A percentile compares a stretch with the other conserved stretches of the same genome.
phyloP scores from a whole-genome alignment of 805 yeast genomes.

The Candida lessepsii region DNA sequence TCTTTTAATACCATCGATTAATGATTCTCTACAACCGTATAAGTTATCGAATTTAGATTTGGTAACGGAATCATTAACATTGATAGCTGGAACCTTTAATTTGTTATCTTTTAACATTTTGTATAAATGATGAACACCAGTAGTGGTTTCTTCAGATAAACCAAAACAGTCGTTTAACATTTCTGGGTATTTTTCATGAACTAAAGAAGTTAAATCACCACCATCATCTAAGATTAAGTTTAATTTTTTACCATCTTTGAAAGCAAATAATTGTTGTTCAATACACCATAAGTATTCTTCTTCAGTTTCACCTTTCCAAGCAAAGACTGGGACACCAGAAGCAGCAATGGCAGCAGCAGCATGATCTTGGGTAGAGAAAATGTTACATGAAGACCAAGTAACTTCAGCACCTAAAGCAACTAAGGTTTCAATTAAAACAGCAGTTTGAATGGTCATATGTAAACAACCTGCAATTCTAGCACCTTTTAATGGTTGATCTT shows the following conservation, averaged over 20 bases:
- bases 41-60: conserved; percentile 99
- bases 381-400: conserved; percentile 99
- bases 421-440: conserved; percentile 96
- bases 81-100: conserved; percentile 98
- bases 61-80: conserved; percentile 98
- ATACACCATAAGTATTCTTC: conserved; percentile 99
- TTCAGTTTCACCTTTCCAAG: conserved; percentile 99
- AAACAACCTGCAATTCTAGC: conserved; percentile 99
- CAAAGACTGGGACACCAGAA: conserved; percentile 97
- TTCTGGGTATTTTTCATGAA: conserved; percentile 97
- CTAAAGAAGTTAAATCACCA: conserved; percentile 96
- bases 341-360: conserved; percentile 99
- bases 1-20: conserved; percentile 98
- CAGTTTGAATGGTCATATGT: conserved; percentile 99
- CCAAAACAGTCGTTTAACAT: conserved; percentile 94
- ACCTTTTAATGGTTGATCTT: conserved; percentile 92
- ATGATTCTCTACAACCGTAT: conserved; percentile 99
- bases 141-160: conserved; percentile 97
- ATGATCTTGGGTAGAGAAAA: conserved; percentile 98
- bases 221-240: conserved; percentile 98
- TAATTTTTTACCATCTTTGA: conserved; percentile 93
- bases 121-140: conserved; percentile 99
- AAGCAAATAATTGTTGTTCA: conserved; percentile 97
- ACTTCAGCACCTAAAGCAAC: conserved; percentile 99
- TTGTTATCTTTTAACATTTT: conserved; percentile 84